A percentile compares a stretch with the other conserved stretches of the same genome.
Evolutionary conservation across 2,329 filamentous ascomycete species (phyloP).

Genomic region (Metarhizium robertsii): DNA sequence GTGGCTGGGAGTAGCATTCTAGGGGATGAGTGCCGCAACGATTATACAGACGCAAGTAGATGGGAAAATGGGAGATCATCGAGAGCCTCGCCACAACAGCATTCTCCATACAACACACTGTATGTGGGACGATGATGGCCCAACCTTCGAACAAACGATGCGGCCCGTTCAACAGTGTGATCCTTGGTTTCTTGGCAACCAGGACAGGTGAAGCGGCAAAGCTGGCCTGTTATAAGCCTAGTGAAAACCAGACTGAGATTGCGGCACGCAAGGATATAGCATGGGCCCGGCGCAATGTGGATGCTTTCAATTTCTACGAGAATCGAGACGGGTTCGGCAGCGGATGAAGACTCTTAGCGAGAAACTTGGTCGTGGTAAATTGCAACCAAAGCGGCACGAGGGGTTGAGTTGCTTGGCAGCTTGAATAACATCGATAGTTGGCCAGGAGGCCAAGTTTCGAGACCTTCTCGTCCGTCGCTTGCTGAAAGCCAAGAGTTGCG

Average conservation of each 20-base stretch:
- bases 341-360: no score
- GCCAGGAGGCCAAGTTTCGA: no score
- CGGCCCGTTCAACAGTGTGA: neutral
- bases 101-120: conserved; percentile 25
- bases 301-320: neutral
- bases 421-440: neutral
- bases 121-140: conserved; percentile 21
- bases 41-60: neutral
- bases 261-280: neutral
- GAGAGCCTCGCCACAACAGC: conserved; percentile 9
- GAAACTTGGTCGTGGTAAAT: no score
- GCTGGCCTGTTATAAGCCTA: neutral
- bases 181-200: neutral
- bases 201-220: neutral
- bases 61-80: neutral
- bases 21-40: neutral
- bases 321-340: neutral
- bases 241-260: neutral
- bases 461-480: no score
- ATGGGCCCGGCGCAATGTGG: neutral
- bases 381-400: neutral
- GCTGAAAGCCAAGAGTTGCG: no score
- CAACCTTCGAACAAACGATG: no score
- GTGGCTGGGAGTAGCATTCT: neutral
- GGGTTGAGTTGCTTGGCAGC: neutral